These are phyloP conservation scores for barrel medic (Medicago truncatula) DNA, from an alignment of 306 rosid genomes.

Conservation along the genomic window MtrunA17r5.0-ANR NC_053042.1:37609501-37610000, in stretches of 20 bases:
- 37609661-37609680: conserved; percentile 17
- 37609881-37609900: conserved; percentile 23
- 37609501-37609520: conserved; percentile 4
- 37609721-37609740: conserved; percentile 18
- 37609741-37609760: conserved; percentile 16
- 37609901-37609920: conserved; percentile 7
- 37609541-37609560: not conserved
- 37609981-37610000: not conserved
- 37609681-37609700: conserved; percentile 15
- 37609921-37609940: conserved; percentile 16
- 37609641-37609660: not conserved
- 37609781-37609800: conserved; percentile 2
- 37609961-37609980: conserved; percentile 22
- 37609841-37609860: conserved; percentile 27
- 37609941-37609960: conserved; percentile 9
- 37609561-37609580: not conserved
- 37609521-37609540: conserved; percentile 2
- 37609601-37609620: conserved; percentile 12
- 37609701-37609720: not conserved
- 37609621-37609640: conserved; percentile 8
- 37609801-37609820: conserved; percentile 1
- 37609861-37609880: conserved; percentile 7
- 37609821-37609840: conserved; percentile 4
- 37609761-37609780: conserved; percentile 7
- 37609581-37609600: not conserved